Evolutionary conservation across 2,329 filamentous ascomycete genomes (phyloP), one percentile per base, ranked within the genome.

Genomic region (Nothomitra cinnamomea): DNA sequence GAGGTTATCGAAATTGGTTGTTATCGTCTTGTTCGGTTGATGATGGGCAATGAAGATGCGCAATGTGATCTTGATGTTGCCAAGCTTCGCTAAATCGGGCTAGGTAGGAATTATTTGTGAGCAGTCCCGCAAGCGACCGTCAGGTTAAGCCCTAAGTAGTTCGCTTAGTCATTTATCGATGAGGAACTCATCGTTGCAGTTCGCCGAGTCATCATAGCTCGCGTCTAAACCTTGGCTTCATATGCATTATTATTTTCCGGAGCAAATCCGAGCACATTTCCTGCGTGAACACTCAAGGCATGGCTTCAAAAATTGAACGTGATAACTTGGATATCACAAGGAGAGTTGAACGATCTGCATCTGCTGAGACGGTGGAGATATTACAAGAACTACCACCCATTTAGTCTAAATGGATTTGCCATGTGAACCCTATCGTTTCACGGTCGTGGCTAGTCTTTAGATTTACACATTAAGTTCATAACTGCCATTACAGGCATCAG

Each of bases 1-100:
- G 61, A 58, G 53, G 43, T 57, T 63, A 60, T 63, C 60, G 61
- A 59, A 56, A 58, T 64, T 61, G 61, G 62, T 58, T 59, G 52
- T 53, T 53, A 19, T 53, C 41, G 52, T 53, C 36, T 17, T 49
- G 45, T 49, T 49, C 45, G 45, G 25, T 49, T 49, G 45, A 35
- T 32, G 45, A 49, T 13, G 43, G 43, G 45, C 15, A 35, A 49
- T 24, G n/a, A 22, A 15, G 45, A 49, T 35, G 45, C 24, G 45
- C 25, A 49, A 49, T 49, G 45, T 49, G 45, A 49, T 49, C 45
- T 49, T 49, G 25, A 49, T 49, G 45, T 49, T 49, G 25, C 25
- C n/a, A 35, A 28, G 19, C 45, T 49, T 35, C 25, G 25, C 45
- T 28, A 49, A 49, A 32, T 49, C 32, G 6, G 45, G 45, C 15